Conservation (phyloP, 495 filamentous ascomycete genomes). For the Hypoxylon lienhwacheense region DNA sequence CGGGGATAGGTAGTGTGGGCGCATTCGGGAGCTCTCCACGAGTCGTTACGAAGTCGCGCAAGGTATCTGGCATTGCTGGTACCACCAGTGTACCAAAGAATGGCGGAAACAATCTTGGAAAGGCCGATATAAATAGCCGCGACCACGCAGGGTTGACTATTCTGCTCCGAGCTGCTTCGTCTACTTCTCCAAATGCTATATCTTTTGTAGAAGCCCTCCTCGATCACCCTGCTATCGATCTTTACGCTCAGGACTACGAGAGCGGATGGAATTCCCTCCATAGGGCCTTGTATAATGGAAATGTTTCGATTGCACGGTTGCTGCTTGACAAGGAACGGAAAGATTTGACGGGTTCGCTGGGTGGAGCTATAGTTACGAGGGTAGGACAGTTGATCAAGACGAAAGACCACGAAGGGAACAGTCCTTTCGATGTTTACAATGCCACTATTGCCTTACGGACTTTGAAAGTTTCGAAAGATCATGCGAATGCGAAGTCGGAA, state of each 20-base stretch:
- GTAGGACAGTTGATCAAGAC: slow-evolving; percentile 79
- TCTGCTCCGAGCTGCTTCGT: slow-evolving; percentile 83
- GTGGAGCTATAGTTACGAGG: slow-evolving; percentile 46
- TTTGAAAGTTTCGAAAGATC: slow-evolving; percentile 39
- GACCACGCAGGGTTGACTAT: slow-evolving; percentile 77
- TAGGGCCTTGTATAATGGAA: slow-evolving; percentile 89
- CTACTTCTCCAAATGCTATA: slow-evolving; percentile 63
- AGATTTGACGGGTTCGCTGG: slow-evolving; percentile 59
- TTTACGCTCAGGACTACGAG: slow-evolving; percentile 83
- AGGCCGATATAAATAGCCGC: slow-evolving; percentile 77
- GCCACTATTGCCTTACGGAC: slow-evolving; percentile 70
- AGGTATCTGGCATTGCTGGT: slow-evolving; percentile 43
- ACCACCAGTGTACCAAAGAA: slow-evolving; percentile 33
- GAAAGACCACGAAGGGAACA: slow-evolving; percentile 93
- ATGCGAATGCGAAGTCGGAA: slow-evolving; percentile 20
- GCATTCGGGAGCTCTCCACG: slow-evolving; percentile 52
- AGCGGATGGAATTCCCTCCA: slow-evolving; percentile 96
- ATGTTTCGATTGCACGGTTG: slow-evolving; percentile 78
- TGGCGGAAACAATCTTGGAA: slow-evolving; percentile 53
- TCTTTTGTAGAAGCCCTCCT: slow-evolving; percentile 77
- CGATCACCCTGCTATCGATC: slow-evolving; percentile 78
- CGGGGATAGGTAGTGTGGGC: slow-evolving; percentile 34
- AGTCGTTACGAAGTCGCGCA: slow-evolving; percentile 48
- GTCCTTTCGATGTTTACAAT: slow-evolving; percentile 88
- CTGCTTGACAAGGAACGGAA: slow-evolving; percentile 74